phyloP scores from a whole-genome alignment of 345 rosid genomes.

The Linum lewisii region DNA sequence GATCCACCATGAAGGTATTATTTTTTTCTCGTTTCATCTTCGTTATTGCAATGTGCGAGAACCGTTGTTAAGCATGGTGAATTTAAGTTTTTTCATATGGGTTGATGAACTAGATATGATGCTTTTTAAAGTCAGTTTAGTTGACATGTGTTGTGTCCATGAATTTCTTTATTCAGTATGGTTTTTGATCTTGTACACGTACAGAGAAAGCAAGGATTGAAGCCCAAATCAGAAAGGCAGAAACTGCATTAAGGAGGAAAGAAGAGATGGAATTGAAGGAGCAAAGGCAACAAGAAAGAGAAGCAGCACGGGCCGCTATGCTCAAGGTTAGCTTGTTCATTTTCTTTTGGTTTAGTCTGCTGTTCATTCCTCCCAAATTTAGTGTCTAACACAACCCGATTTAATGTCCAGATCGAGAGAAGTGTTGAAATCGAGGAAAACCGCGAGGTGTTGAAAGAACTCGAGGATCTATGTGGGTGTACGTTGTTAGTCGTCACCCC shows the following conservation, averaged over 20 bases:
- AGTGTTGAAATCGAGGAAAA: conserved; percentile 42
- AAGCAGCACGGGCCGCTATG: conserved; percentile 58
- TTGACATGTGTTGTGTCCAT: not conserved
- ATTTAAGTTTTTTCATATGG: too few species aligned
- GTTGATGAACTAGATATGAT: too few species aligned
- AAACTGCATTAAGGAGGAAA: conserved; percentile 39
- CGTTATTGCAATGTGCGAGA: not conserved
- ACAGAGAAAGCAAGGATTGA: conserved; percentile 70
- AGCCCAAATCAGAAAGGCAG: conserved; percentile 61
- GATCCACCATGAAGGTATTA: conserved; percentile 66
- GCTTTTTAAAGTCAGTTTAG: too few species aligned
- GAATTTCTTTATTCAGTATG: not conserved
- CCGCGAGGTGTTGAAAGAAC: conserved; percentile 37
- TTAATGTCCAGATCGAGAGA: conserved; percentile 40
- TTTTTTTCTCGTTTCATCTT: not conserved
- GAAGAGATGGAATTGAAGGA: conserved; percentile 45
- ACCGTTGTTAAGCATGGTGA: too few species aligned
- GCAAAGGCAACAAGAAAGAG: conserved; percentile 52
- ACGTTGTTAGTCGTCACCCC: conserved; percentile 15
- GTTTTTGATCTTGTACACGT: not conserved
- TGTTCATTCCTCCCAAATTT: too few species aligned
- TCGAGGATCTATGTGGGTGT: conserved; percentile 43
- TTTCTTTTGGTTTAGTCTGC: not conserved
- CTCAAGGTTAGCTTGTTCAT: conserved; percentile 35
- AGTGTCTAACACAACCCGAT: too few species aligned